phyloP scores from a whole-genome alignment of 2,329 filamentous ascomycete genomes.

The Spiromastix sp. region DNA sequence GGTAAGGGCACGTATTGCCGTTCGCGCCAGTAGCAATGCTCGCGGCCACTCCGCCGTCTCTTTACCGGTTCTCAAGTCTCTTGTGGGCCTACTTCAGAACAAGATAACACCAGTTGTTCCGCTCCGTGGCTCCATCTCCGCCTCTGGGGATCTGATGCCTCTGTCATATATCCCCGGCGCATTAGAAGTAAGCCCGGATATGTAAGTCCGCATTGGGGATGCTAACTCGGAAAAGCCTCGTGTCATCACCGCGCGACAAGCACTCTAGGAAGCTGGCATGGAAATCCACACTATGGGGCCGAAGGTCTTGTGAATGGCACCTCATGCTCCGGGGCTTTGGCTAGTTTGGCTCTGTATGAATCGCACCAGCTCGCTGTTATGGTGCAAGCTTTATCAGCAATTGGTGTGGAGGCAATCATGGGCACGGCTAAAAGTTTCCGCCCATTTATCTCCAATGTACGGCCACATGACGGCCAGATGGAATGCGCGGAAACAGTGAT shows the following conservation, averaged over 20 bases:
- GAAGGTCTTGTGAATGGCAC: slow-evolving; percentile 45
- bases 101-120: slow-evolving; percentile 35
- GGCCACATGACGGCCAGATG: slow-evolving; percentile 52
- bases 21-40: slow-evolving; percentile 46
- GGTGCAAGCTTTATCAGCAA: slow-evolving; percentile 50
- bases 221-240: too few species aligned
- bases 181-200: slow-evolving; percentile 31
- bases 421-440: slow-evolving; percentile 48
- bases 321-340: slow-evolving; percentile 35
- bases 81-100: slow-evolving; percentile 39
- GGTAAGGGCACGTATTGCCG: slow-evolving; percentile 46
- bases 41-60: slow-evolving; percentile 48
- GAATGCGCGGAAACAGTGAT: slow-evolving; percentile 48
- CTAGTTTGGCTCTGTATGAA: slow-evolving; percentile 40
- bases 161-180: slow-evolving; percentile 31
- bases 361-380: slow-evolving; percentile 43
- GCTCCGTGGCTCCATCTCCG: slow-evolving; percentile 30
- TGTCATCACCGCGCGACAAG: slow-evolving; percentile 21
- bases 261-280: slow-evolving; percentile 21
- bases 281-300: slow-evolving; percentile 30
- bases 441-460: slow-evolving; percentile 46
- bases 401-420: slow-evolving; percentile 48
- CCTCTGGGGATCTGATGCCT: slow-evolving; percentile 32
- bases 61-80: slow-evolving; percentile 34
- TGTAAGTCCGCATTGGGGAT: too few species aligned